Evolutionary conservation across 148 eudicot species (phyloP).

Genomic region (Rhododendron kiyosumense): DNA sequence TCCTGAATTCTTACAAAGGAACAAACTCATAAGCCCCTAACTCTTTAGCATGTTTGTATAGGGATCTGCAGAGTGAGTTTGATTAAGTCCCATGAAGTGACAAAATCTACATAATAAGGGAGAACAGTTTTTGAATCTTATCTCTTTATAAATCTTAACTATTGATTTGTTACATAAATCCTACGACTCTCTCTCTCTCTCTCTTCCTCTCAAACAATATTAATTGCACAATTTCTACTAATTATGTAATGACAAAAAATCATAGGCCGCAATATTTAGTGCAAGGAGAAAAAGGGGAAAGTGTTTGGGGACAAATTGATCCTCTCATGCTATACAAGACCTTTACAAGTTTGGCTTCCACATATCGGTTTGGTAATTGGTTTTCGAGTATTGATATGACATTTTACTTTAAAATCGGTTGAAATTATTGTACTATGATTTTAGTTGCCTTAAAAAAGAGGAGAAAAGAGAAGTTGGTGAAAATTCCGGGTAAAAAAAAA

Average conservation of each 20-base stretch:
- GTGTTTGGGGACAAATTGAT: neutral
- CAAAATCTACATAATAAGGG: no score
- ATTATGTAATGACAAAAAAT: no score
- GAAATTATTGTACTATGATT: neutral
- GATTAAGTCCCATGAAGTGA: neutral
- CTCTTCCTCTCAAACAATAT: no score
- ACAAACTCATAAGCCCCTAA: no score
- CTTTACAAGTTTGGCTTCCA: neutral
- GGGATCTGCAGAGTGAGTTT: neutral
- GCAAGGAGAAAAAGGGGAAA: neutral
- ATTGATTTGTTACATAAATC: no score
- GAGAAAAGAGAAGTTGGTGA: neutral
- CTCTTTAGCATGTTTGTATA: neutral
- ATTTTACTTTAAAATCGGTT: neutral
- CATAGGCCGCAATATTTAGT: no score
- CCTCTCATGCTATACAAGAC: neutral
- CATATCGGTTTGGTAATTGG: neutral
- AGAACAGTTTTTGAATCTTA: no score
- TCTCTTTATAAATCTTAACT: no score
- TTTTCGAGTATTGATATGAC: neutral
- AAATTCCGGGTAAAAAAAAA: no score
- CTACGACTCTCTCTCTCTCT: no score
- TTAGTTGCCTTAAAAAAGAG: neutral
- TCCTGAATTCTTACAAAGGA: neutral
- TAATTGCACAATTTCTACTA: no score